These are phyloP conservation scores for Haplosporangium sp. DNA, from an alignment of 371 early-diverging fungal genomes.

Conservation along the genomic window DNA sequence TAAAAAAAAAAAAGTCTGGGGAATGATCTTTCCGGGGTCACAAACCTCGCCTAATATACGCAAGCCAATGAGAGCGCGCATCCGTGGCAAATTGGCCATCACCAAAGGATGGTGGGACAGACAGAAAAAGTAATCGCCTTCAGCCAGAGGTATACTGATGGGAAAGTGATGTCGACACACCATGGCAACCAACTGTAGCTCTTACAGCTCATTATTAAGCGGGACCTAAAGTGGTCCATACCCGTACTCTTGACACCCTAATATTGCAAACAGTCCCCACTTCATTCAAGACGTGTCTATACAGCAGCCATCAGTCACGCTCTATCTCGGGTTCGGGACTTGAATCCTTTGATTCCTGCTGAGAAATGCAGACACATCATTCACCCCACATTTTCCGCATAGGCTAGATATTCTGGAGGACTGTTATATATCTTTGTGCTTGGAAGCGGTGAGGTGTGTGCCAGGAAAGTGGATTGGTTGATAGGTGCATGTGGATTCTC, in stretches of 20 bases:
- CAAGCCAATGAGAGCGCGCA: conserved; percentile 1
- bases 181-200: neutral
- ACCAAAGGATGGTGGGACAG: neutral
- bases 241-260: no score
- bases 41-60: no score
- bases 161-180: neutral
- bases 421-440: no score
- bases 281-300: no score
- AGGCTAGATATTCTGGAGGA: neutral
- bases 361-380: conserved; percentile 11
- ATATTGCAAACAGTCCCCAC: no score
- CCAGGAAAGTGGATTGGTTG: neutral
- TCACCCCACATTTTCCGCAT: conserved; percentile 22
- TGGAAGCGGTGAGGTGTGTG: neutral
- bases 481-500: no score
- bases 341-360: conserved; percentile 17
- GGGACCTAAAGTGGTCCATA: no score
- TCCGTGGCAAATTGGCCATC: neutral
- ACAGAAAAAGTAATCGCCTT: neutral
- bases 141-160: conserved; percentile 5
- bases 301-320: no score
- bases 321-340: conserved; percentile 3
- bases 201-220: no score
- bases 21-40: no score
- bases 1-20: no score